Percentiles rank a stretch among this genome's conserved stretches.
Conservation (phyloP, 139 green algal species). For the Desmodesmus armatus region DNA sequence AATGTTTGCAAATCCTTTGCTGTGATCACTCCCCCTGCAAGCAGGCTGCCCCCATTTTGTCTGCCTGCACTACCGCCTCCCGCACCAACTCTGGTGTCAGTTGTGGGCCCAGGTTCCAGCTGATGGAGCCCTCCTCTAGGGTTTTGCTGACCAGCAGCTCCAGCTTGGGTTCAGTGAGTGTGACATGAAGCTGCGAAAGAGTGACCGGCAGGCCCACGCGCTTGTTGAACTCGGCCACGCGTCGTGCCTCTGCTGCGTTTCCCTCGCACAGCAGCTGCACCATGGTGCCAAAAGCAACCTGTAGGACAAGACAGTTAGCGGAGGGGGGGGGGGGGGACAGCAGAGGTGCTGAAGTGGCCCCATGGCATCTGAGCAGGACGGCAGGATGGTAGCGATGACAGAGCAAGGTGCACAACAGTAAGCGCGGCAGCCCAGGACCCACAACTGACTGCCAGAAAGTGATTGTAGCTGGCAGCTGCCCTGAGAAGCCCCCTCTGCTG, state of each 20-base stretch:
- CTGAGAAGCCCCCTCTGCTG: too few relatives aligned
- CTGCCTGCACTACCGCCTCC: not conserved
- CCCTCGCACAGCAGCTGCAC: constrained; percentile 3
- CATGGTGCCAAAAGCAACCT: constrained; percentile 20
- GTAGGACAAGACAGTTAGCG: too few relatives aligned
- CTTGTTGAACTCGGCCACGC: constrained; percentile 11
- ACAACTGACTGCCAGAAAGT: too few relatives aligned
- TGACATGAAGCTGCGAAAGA: not conserved
- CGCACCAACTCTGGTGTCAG: not conserved
- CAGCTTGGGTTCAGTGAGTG: not conserved
- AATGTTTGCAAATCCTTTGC: too few relatives aligned
- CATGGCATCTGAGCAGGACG: too few relatives aligned
- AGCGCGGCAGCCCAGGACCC: too few relatives aligned
- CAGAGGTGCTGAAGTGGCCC: too few relatives aligned
- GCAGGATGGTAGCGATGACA: too few relatives aligned
- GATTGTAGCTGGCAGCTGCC: too few relatives aligned
- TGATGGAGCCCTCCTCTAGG: not conserved
- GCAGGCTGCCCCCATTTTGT: constrained; percentile 16
- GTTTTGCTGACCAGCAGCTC: not conserved
- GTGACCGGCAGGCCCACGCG: not conserved
- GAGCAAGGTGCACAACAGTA: too few relatives aligned
- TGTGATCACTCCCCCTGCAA: too few relatives aligned
- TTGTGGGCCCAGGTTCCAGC: constrained; percentile 7
- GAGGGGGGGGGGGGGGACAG: too few relatives aligned
- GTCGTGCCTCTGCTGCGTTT: not conserved